Base-by-base conservation (phyloP, 257 asterid genomes). In the Anisodus tanguticus region DNA sequence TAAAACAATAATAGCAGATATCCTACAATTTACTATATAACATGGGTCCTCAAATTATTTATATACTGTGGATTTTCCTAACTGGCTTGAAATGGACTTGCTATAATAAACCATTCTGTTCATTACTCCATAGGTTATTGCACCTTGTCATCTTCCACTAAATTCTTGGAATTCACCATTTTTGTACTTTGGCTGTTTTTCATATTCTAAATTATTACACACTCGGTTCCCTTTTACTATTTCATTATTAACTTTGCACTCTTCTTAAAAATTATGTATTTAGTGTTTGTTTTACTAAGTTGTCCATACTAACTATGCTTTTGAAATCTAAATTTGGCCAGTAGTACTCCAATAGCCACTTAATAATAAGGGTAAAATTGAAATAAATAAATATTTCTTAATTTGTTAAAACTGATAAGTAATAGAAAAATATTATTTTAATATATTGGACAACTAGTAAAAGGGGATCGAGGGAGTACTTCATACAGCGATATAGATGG, bases 11-110 rank as follows among this genome's bases (percentile, higher is more conserved):
- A 31, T 74, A 49, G 8, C 45, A 26, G 9, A 31, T 17, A 45
- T 72, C 79, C 17, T 45, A 43, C 4, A 57, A 17, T 13, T 57
- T 57, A 58, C 22, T 58, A 57, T 9, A 31, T 31, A 31, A 31
- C 35, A 71, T 71, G 79, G 57, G 0, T 43, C 55, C 55, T 69
- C 78, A 41, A 69, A 70, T 71, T 43, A 5, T 71, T 31, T 45
- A 70, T 12, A 57, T 59, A 5, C 35, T 1, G 79, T 43, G 79
- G 9, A 22, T 70, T 41, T 76, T 26, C 22, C 39, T 13, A 6
- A 49, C 63, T 76, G 81, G 81, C 81, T 76, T 76, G 47, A 76
- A 3, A 76, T 74, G 59, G 80, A 72, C 80, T 19, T 72, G 58
- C 37, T 22, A 31, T 22, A 22, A 47, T 49, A 19, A 19, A 19